Evolutionary conservation across 2,329 filamentous ascomycete genomes (phyloP), one percentile per base, ranked within the genome.

Genomic region (Colletotrichum higginsianum): DNA sequence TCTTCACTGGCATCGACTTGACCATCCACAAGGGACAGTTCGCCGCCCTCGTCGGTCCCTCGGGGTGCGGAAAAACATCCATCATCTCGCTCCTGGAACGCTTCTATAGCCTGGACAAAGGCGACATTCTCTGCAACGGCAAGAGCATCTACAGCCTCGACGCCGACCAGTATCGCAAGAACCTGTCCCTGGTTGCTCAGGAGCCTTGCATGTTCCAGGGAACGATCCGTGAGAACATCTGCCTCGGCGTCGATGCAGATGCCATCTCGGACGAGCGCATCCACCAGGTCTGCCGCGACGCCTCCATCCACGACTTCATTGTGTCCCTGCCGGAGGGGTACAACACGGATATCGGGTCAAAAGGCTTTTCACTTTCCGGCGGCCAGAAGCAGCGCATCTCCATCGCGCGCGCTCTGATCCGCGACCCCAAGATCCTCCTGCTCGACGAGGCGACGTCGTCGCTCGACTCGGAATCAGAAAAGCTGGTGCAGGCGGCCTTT

Each of bases 401-500:
- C 13, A 93, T 94, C 65, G 92, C 92, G 0, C 86, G 92, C 3
- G 92, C 92, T 1, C 84, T 94, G 1, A 87, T 92, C 2, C 86
- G 92, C 3, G 82, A 88, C 21, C 92, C 92, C 0, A 84, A 88
- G 56, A 83, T 94, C 5, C 80, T 94, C 57, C 85, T 94, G 9
- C 85, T 94, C 3, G 92, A 94, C 77, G 92, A 94, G 81, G 92
- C 92, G 4, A 94, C 92, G 0, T 91, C 88, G 65, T 90, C 90
- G 7, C 84, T 94, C 3, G 92, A 94, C 76, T 89, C 87, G 2
- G 88, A 91, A 76, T 87, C 86, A 53, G 88, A 90, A 79, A 85
- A 88, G 77, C 82, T 90, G 18, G 88, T 90, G 5, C 88, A 95
- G 79, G 84, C 84, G 1, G 92, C 92, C 0, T 89, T 95, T 76